Conservation (phyloP, 225 moss, liverwort and hornwort species). For the Sphagnum contortum region DNA sequence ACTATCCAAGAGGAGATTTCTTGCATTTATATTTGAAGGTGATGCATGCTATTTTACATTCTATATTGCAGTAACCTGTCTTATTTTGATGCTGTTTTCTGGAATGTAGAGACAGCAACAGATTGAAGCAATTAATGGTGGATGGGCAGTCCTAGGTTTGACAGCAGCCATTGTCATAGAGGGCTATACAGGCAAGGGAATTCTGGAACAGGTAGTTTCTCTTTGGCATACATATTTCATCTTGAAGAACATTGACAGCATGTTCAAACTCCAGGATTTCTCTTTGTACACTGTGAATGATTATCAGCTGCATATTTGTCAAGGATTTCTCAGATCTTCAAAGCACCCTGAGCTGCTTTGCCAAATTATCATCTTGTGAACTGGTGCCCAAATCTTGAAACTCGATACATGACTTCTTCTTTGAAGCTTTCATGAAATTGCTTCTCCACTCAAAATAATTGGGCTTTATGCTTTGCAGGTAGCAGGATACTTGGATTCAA, state of each 20-base stretch:
- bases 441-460: neutral
- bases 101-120: constrained; percentile 47
- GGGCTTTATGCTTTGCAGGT: constrained; percentile 22
- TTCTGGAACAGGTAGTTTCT: constrained; percentile 68
- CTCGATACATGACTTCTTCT: neutral
- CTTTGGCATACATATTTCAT: no score
- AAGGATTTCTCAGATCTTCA: no score
- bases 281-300: no score
- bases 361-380: no score
- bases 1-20: neutral
- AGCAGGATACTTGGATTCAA: constrained; percentile 38
- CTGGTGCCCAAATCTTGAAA: neutral
- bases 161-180: constrained; percentile 75
- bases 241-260: no score
- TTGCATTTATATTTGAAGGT: neutral
- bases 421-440: neutral
- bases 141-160: constrained; percentile 85
- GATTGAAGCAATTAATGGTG: constrained; percentile 92
- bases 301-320: no score
- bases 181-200: constrained; percentile 80
- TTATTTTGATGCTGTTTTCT: constrained; percentile 1
- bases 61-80: neutral
- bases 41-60: neutral
- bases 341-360: no score
- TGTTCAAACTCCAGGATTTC: no score